Conservation (phyloP, 2,329 filamentous ascomycete genomes). For the Paraphaeosphaeria minitans region DNA sequence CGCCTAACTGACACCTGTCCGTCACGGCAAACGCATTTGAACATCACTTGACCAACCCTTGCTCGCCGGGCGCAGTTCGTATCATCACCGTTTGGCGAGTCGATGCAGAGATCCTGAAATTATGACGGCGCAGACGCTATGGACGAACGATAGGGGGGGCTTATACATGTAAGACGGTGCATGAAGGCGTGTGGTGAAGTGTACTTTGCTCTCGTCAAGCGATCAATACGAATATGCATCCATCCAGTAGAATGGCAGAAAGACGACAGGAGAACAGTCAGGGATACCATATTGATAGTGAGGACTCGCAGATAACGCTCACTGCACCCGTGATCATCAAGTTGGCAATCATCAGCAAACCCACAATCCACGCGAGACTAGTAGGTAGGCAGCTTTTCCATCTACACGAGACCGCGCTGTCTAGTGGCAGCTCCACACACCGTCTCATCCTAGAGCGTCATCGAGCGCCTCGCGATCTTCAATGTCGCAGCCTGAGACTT, state of each 20-base stretch:
- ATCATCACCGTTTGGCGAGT: neutral
- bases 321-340: neutral
- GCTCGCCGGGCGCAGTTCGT: neutral
- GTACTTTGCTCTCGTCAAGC: neutral
- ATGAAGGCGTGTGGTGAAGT: too few species aligned
- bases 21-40: neutral
- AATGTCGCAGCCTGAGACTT: conserved; percentile 17
- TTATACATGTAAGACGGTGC: neutral
- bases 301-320: neutral
- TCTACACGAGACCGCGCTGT: neutral
- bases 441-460: conserved; percentile 1
- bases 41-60: neutral
- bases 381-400: neutral
- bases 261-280: neutral
- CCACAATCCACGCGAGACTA: neutral
- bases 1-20: neutral
- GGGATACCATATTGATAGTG: neutral
- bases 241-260: neutral
- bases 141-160: neutral
- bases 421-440: neutral
- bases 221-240: neutral
- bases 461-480: neutral
- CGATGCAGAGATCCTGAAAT: neutral
- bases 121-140: neutral
- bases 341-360: neutral